Conservation (phyloP, 495 filamentous ascomycete species). For the Penicillium goetzii region DNA sequence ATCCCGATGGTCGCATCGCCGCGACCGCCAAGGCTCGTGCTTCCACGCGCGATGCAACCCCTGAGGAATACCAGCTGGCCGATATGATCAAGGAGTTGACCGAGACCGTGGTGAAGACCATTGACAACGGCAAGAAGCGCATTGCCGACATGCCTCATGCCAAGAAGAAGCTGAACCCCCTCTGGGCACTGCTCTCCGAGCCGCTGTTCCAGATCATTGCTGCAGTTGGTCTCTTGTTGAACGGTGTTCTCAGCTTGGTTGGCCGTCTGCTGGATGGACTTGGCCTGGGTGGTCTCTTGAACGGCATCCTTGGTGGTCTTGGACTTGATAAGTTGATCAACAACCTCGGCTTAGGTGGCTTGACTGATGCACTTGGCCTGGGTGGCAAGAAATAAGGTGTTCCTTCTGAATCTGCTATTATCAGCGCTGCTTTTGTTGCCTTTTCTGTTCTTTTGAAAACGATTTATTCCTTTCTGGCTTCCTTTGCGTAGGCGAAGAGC, state of each 20-base stretch:
- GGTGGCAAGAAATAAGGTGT: no score
- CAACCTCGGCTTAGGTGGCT: no score
- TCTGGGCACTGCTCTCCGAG: constrained; percentile 76
- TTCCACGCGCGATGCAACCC: constrained; percentile 77
- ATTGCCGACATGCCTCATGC: constrained; percentile 90
- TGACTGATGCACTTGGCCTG: no score
- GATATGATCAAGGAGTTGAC: constrained; percentile 79
- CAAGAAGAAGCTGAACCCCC: constrained; percentile 89
- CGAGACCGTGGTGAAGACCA: constrained; percentile 67
- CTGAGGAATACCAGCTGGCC: constrained; percentile 84
- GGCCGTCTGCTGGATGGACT: constrained; percentile 79
- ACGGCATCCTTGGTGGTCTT: constrained; percentile 77
- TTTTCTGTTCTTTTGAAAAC: no score
- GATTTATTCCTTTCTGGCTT: no score
- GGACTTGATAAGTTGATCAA: constrained; percentile 81
- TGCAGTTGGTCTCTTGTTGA: constrained; percentile 82
- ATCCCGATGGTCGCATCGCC: constrained; percentile 84
- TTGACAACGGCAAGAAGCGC: constrained; percentile 83
- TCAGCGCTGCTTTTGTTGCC: no score
- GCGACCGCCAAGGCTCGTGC: constrained; percentile 85
- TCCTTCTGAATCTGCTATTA: no score
- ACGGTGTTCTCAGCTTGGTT: constrained; percentile 80
- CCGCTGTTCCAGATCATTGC: constrained; percentile 90
- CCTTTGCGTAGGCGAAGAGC: no score
- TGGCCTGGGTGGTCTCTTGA: constrained; percentile 81